A percentile compares a stretch with the other conserved stretches of the same genome.
phyloP scores from a whole-genome alignment of 176 grass and related monocot species.

The sorghum (Sorghum bicolor) region Sorghum_bicolor_NCBIv3 NC_012872.2:59229001-59229500 shows the following conservation, averaged over 20 bases:
- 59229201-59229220: background rate
- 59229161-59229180: background rate
- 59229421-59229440: background rate
- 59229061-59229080: too few relatives aligned
- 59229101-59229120: too few relatives aligned
- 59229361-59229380: background rate
- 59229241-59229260: background rate
- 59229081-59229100: too few relatives aligned
- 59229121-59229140: background rate
- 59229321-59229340: background rate
- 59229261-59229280: background rate
- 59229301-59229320: background rate
- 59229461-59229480: background rate
- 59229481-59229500: background rate
- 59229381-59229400: background rate
- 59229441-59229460: background rate
- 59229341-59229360: background rate
- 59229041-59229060: background rate
- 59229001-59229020: background rate
- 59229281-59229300: background rate
- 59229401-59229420: background rate
- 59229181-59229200: background rate
- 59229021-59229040: background rate
- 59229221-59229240: background rate
- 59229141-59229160: background rate